phyloP scores from a whole-genome alignment of 75 land plant species.

The Cunninghamia lanceolata region DNA sequence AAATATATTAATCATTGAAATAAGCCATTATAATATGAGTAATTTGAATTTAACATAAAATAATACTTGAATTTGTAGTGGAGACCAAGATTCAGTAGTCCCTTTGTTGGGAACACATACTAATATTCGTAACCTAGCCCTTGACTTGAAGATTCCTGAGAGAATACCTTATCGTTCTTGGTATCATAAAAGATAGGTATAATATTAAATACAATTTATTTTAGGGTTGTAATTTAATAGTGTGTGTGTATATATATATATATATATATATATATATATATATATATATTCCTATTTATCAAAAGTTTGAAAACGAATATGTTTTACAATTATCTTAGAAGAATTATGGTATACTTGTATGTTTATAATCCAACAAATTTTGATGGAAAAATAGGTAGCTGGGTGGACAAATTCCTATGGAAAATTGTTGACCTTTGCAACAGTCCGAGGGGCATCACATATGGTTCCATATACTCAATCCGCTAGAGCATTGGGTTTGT shows the following conservation, averaged over 20 bases:
- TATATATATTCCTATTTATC: not conserved
- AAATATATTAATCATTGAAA: no score
- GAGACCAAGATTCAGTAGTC: slow-evolving; percentile 88
- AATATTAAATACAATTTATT: not conserved
- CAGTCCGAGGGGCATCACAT: slow-evolving; percentile 42
- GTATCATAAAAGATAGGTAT: slow-evolving; percentile 76
- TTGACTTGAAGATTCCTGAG: slow-evolving; percentile 37
- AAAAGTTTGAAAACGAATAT: not conserved
- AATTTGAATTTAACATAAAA: no score
- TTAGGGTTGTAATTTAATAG: not conserved
- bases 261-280: no score
- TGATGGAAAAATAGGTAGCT: slow-evolving; percentile 19
- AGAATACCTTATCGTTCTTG: slow-evolving; percentile 85
- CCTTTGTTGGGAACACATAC: slow-evolving; percentile 81
- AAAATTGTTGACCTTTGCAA: slow-evolving; percentile 29
- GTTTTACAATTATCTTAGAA: not conserved
- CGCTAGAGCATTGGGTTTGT: slow-evolving; percentile 21
- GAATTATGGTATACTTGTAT: not conserved
- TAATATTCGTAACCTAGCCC: slow-evolving; percentile 62
- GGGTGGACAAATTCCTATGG: slow-evolving; percentile 35
- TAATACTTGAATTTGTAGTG: slow-evolving; percentile 42
- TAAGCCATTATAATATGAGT: no score
- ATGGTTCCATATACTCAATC: slow-evolving; percentile 45
- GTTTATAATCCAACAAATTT: not conserved
- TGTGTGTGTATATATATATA: no score